phyloP scores from a whole-genome alignment of 2,329 filamentous ascomycete species.

The Tolypocladium sp. region DNA sequence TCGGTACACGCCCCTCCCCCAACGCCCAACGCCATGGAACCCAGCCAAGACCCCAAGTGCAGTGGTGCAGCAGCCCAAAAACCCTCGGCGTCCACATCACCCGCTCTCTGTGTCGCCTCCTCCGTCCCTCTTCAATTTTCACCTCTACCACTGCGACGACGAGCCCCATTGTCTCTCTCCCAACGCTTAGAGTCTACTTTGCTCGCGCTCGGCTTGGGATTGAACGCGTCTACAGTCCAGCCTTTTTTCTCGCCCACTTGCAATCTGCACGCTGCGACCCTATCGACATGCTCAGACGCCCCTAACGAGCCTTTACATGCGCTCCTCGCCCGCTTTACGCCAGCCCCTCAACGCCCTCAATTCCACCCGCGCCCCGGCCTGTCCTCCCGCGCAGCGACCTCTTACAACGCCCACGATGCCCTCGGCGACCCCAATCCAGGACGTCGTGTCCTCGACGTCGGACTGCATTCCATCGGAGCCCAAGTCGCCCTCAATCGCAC shows the following conservation, averaged over 20 bases:
- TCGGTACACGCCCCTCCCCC: neutral
- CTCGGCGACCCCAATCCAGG: constrained; percentile 24
- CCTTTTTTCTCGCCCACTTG: neutral
- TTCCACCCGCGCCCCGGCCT: neutral
- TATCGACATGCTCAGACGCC: constrained; percentile 13
- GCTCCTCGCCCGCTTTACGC: constrained; percentile 8
- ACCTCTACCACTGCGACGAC: neutral
- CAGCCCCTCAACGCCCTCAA: constrained; percentile 3
- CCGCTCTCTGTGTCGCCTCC: neutral
- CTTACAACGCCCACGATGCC: constrained; percentile 17
- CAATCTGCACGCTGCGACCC: neutral
- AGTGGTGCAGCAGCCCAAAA: constrained; percentile 1
- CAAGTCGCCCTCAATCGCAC: constrained; percentile 40
- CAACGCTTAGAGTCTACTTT: neutral
- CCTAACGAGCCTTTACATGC: constrained; percentile 13
- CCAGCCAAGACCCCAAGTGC: neutral
- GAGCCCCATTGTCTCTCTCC: neutral
- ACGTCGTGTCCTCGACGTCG: constrained; percentile 28
- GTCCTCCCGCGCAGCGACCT: constrained; percentile 4
- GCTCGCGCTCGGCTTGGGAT: neutral
- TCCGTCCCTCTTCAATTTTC: neutral
- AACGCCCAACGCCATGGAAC: neutral
- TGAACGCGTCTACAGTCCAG: neutral
- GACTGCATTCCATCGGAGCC: constrained; percentile 37
- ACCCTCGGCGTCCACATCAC: neutral